Evolutionary conservation across 257 asterid genomes (phyloP).

Genomic region (Linaria vulgaris): DNA sequence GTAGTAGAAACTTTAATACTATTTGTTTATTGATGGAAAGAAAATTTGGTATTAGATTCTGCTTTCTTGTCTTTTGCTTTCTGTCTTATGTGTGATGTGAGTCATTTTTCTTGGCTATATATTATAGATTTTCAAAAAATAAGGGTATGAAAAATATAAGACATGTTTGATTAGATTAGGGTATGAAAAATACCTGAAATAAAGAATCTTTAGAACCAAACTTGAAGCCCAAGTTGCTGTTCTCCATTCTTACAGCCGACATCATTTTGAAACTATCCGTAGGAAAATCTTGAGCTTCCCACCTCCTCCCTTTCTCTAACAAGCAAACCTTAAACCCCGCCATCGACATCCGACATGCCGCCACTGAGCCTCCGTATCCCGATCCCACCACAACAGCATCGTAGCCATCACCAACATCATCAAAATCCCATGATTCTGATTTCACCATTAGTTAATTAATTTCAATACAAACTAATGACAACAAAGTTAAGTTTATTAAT

Average conservation of each 20-base stretch:
- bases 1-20: too few relatives aligned
- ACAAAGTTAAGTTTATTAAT: too few relatives aligned
- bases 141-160: too few relatives aligned
- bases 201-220: slow-evolving; percentile 52
- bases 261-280: slow-evolving; percentile 29
- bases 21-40: too few relatives aligned
- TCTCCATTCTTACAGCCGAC: slow-evolving; percentile 41
- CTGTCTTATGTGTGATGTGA: too few relatives aligned
- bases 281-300: slow-evolving; percentile 57
- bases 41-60: too few relatives aligned
- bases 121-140: too few relatives aligned
- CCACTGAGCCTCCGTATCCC: slow-evolving; percentile 65
- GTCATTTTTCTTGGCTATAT: too few relatives aligned
- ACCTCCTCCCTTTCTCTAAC: slow-evolving; percentile 55
- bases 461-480: too few relatives aligned
- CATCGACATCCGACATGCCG: slow-evolving; percentile 56
- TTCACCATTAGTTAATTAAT: slow-evolving; percentile 31
- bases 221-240: slow-evolving; percentile 30
- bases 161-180: too few relatives aligned
- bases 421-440: neutral
- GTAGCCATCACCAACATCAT: slow-evolving; percentile 25
- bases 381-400: slow-evolving; percentile 62
- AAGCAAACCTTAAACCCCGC: slow-evolving; percentile 55
- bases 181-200: slow-evolving; percentile 38
- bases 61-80: too few relatives aligned